A percentile compares a stretch with the other conserved stretches of the same genome.
Conservation (phyloP, 139 green algal genomes). For the Nannochloris sp. region DNA sequence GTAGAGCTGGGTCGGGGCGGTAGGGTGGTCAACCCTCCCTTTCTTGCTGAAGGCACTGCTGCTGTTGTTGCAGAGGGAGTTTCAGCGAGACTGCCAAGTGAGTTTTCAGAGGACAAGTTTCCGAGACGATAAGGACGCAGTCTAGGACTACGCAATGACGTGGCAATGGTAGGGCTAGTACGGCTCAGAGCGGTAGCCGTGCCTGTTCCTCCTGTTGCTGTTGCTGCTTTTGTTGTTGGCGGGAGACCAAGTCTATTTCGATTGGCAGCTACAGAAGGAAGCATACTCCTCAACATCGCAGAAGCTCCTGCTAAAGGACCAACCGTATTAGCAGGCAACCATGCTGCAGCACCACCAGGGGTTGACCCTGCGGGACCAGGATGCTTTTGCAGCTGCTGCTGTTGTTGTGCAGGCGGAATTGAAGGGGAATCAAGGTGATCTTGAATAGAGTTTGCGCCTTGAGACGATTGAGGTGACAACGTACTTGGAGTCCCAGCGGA, state of each 20-base stretch:
- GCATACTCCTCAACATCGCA: not conserved
- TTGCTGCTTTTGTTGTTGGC: not conserved
- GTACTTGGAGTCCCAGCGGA: no score
- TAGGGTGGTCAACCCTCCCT: conserved; percentile 1
- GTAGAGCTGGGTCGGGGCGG: not conserved
- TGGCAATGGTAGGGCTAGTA: not conserved
- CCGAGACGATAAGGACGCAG: not conserved
- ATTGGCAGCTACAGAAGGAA: no score
- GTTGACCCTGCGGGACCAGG: no score
- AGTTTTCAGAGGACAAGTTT: not conserved
- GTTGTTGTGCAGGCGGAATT: no score
- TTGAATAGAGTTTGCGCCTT: not conserved
- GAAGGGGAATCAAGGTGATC: not conserved
- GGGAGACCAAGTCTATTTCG: not conserved
- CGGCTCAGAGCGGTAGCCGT: not conserved
- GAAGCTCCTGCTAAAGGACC: not conserved
- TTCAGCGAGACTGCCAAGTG: not conserved
- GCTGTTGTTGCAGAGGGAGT: not conserved
- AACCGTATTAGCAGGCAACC: not conserved
- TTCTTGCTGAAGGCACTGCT: no score
- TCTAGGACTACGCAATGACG: not conserved
- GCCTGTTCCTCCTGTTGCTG: not conserved
- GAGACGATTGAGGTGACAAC: not conserved
- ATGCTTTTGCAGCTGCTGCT: no score
- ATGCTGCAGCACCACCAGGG: no score